Base-by-base conservation (phyloP, 495 filamentous ascomycete genomes). In the Saxispiralis lemnorum region DNA sequence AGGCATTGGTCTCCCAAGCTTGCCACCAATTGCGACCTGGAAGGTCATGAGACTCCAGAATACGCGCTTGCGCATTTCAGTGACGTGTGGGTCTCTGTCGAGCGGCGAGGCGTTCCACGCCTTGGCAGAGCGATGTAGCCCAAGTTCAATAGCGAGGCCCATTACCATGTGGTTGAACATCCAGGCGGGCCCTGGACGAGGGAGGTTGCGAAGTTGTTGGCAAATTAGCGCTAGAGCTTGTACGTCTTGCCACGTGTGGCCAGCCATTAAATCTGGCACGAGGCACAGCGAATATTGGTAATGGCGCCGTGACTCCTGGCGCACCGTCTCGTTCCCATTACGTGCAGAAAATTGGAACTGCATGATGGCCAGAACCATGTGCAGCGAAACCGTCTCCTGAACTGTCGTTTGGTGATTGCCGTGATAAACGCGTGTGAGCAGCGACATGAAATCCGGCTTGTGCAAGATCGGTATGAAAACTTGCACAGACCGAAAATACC, bases 291-390 rank as follows among this genome's bases (percentile, higher is more conserved):
- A 67, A 55, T 78, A 84, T 48, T 81, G 77, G 46, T 84, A 86
- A 57, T 85, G 81, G 51, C 71, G 67, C 57, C 82, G 77, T 2
- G 80, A 82, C 28, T 70, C 60, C 39, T 75, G 74, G n/a, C 75
- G 56, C 31, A 68, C 61, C 6, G 61, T 56, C 39, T 67, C 64
- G 38, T 74, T 66, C 7, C 28, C 36, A 45, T 82, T 81, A 0
- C 78, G 66, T 6, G 71, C 58, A 16, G 76, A 75, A 44, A 74
- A 78, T 51, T 87, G 83, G 41, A 76, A 83, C 51, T 75, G 76
- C 52, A 85, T 74, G 34, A 77, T 78, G 14, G 80, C 78, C 51
- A 86, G 78, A 38, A 85, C 66, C 70, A 83, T 81, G 59, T 86
- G 80, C 16, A 83, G 66, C 48, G 71, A 70, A n/a, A 82, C 79